Evolutionary conservation across 768 basidiomycete species (phyloP), one percentile per base, ranked within the genome.

Genomic region (Auricularia sp.): DNA sequence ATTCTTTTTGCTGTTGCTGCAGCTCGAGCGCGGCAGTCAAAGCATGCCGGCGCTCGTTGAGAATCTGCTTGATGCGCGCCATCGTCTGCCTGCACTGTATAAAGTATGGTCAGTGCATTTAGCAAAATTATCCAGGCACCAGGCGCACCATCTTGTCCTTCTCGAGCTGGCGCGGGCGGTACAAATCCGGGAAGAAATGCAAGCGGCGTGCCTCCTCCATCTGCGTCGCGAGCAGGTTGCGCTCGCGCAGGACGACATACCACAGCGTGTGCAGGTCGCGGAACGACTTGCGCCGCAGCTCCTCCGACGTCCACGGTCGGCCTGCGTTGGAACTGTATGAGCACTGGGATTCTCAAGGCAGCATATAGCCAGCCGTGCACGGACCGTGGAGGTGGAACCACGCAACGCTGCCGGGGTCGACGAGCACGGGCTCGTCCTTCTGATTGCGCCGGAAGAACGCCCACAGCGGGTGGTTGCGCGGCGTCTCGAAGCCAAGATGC

Each of bases 41-140:
- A 8, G 92, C 92, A 29, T 92, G 73, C 56, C 94, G 82, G 42
- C 97, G 87, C 73, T 98, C 95, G 71, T 93, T 93, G 61, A 98
- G 79, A 24, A 98, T 86, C 65, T 83, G 86, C 75, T 98, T 98
- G 75, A 98, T 93, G 21, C 92, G 86, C n/a, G 92, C 93, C 94
- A 97, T 96, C 21, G 92, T 88, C 79, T 94, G 96, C 24, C 90
- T 89, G 75, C 87, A 88, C 94, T 97, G 68, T 10, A 24, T 14
- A 59, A 1, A 59, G 8, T 21, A 29, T 24, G 24, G 24, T 10
- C 29, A 54, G 7, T 7, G 39, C 39, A 0, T 56, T n/a, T 0
- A 56, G 54, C 54, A 56, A 13, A 29, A 13, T 56, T 21, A 10
- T 21, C n/a, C 21, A 18, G 29, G 37, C 33, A 42, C 39, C 6